Evolutionary conservation across 768 basidiomycete genomes (phyloP).

Genomic region (Auricularia heimuer): DNA sequence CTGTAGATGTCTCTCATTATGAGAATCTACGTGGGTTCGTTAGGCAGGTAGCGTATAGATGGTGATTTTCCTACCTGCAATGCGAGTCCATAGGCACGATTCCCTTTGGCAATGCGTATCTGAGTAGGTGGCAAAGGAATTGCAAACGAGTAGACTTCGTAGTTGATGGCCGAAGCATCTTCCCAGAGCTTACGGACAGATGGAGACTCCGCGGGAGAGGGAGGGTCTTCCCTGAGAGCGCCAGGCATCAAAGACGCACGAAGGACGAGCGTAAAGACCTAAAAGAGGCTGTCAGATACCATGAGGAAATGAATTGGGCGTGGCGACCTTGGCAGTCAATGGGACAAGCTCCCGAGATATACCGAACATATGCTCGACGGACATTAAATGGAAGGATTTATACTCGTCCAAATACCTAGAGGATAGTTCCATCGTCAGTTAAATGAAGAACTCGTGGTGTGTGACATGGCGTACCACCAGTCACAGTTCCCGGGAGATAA

Average conservation of each 20-base stretch:
- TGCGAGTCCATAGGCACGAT: background rate
- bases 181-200: background rate
- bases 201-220: background rate
- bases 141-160: background rate
- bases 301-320: background rate
- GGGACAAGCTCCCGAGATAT: slow-evolving; percentile 12
- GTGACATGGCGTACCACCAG: too few relatives aligned
- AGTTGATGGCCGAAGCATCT: background rate
- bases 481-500: too few relatives aligned
- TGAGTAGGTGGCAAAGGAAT: background rate
- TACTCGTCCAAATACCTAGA: too few relatives aligned
- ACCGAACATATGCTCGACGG: slow-evolving; percentile 29
- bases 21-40: background rate
- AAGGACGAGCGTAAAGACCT: background rate
- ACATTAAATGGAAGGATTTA: slow-evolving; percentile 7
- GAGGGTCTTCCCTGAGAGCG: background rate
- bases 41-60: background rate
- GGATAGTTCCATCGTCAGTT: slow-evolving; percentile 12
- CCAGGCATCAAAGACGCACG: background rate
- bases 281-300: background rate
- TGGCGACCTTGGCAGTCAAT: slow-evolving; percentile 11
- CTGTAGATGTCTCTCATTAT: slow-evolving; percentile 2
- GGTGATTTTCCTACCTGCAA: background rate
- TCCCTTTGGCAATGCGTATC: background rate
- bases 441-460: slow-evolving; percentile 12